Conservation (phyloP, 768 basidiomycete species). For the Cyclocybe cylindracea region DNA sequence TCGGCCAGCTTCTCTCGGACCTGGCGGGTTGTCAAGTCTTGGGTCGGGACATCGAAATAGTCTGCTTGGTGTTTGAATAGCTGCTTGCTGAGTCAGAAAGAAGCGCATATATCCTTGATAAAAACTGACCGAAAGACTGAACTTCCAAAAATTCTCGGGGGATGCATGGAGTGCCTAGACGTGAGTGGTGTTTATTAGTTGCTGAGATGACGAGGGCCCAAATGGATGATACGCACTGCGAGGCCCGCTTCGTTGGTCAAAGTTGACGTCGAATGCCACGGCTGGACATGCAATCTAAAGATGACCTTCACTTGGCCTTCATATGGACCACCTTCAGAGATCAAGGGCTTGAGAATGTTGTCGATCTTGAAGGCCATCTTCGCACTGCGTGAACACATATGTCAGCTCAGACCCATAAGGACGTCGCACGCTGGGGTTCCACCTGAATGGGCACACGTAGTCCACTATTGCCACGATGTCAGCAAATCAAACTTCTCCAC, state of each 20-base stretch:
- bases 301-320: conserved; percentile 74
- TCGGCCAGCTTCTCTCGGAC: conserved; percentile 73
- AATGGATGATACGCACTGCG: conserved; percentile 49
- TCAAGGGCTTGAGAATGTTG: conserved; percentile 55
- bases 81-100: conserved; percentile 33
- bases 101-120: neutral
- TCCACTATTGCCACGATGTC: conserved; percentile 54
- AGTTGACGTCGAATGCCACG: conserved; percentile 80
- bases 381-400: conserved; percentile 36
- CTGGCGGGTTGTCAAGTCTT: conserved; percentile 65
- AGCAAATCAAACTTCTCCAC: neutral
- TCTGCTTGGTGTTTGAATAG: conserved; percentile 74
- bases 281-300: conserved; percentile 71
- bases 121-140: conserved; percentile 60
- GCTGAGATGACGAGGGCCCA: neutral
- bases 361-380: conserved; percentile 65
- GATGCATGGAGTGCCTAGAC: conserved; percentile 64
- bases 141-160: conserved; percentile 81
- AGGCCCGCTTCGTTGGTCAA: conserved; percentile 81
- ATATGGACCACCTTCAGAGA: conserved; percentile 62
- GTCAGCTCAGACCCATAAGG: neutral
- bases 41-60: conserved; percentile 79
- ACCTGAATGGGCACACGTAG: conserved; percentile 88
- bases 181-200: neutral
- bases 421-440: neutral